These are phyloP conservation scores for Solanum hybrid DNA, from an alignment of 305 asterid species.

Conservation along the genomic window DNA sequence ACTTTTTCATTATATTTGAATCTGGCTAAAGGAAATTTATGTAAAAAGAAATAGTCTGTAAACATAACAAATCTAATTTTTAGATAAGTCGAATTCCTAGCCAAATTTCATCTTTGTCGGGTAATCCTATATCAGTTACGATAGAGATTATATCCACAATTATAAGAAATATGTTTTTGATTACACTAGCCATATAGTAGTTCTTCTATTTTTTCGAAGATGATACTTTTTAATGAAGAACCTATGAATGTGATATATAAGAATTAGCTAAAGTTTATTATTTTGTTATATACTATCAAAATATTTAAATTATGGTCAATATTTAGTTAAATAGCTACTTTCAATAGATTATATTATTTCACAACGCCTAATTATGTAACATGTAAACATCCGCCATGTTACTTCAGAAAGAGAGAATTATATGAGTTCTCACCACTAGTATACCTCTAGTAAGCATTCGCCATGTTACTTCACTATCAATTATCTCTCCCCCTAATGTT, in stretches of 20 bases:
- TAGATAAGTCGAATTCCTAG: neutral
- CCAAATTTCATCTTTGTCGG: neutral
- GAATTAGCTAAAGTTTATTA: neutral
- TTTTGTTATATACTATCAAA: neutral
- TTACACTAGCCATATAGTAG: neutral
- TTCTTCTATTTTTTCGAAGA: neutral
- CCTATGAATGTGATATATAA: neutral
- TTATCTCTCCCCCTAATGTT: neutral
- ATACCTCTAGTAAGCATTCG: neutral
- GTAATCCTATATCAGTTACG: neutral
- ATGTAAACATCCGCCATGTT: neutral
- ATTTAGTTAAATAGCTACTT: neutral
- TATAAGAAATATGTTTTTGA: too few relatives aligned
- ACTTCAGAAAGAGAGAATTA: neutral
- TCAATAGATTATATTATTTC: neutral
- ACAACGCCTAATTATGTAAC: neutral
- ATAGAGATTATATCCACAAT: neutral
- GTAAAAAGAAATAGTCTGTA: too few relatives aligned
- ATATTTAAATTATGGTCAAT: neutral
- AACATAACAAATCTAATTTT: neutral
- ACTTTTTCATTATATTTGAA: too few relatives aligned
- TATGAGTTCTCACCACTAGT: neutral
- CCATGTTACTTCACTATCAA: neutral
- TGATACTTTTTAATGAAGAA: neutral
- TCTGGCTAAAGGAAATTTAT: too few relatives aligned